These are phyloP conservation scores for Primulina eburnea DNA, from an alignment of 257 asterid species.

Conservation along the genomic window DNA sequence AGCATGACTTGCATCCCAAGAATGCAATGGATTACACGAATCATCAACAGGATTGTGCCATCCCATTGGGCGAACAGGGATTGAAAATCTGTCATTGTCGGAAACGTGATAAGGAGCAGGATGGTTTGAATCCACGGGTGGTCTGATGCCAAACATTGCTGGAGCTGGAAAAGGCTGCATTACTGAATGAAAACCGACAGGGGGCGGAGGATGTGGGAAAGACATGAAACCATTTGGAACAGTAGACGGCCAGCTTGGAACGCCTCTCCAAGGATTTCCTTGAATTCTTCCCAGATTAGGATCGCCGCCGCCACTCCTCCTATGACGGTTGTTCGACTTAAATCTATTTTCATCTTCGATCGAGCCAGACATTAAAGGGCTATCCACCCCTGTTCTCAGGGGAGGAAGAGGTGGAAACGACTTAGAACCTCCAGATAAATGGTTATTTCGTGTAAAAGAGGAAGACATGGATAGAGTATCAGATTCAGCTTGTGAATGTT, in stretches of 20 bases:
- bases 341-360: conserved; percentile 75
- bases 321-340: conserved; percentile 62
- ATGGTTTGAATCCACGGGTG: conserved; percentile 77
- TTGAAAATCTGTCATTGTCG: conserved; percentile 73
- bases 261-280: conserved; percentile 86
- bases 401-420: conserved; percentile 63
- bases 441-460: conserved; percentile 60
- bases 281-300: conserved; percentile 73
- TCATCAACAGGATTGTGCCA: conserved; percentile 76
- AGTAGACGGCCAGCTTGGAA: conserved; percentile 90
- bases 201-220: conserved; percentile 81
- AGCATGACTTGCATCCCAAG: conserved; percentile 71
- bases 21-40: conserved; percentile 61
- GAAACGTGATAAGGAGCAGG: conserved; percentile 70
- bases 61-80: conserved; percentile 78
- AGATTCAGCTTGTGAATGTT: conserved; percentile 54
- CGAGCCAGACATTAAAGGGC: conserved; percentile 52
- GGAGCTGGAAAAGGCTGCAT: conserved; percentile 77
- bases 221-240: conserved; percentile 88
- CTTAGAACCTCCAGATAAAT: conserved; percentile 60
- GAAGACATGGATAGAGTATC: conserved; percentile 71
- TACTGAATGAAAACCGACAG: conserved; percentile 67
- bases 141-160: conserved; percentile 72
- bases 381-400: conserved; percentile 58
- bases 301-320: conserved; percentile 75